Evolutionary conservation across 371 early-diverging fungal species (phyloP), one percentile per base, ranked within the genome.

Genomic region (Actinomortierella ambigua): DNA sequence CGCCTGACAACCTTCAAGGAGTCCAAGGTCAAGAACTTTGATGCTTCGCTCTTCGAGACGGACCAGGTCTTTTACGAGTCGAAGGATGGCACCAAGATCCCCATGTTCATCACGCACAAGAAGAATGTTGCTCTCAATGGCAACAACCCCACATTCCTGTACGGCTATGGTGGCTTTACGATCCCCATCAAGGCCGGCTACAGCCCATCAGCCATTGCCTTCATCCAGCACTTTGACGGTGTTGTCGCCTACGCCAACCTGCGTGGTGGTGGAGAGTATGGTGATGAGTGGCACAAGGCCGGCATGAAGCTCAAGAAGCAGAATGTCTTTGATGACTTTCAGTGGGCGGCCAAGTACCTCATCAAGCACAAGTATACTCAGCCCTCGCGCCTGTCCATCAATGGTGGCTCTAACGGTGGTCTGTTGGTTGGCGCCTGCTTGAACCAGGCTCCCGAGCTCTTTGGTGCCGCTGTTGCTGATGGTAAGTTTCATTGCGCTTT

Each of bases 381-480:
- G 39, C 42, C 79, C 9, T 77, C 80, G 34, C 63, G 62, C n/a
- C 57, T 88, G 24, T 79, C 83, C 24, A 90, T 90, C 59, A 86
- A 89, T 49, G 89, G 90, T 60, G 92, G 83, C 0, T 88, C 89
- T n/a, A 88, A 90, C 66, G 90, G 88, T 50, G 92, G 92, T 55
- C 56, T 85, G 50, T 57, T 84, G 22, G 85, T 87, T 26, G 75
- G 61, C 18, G 80, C 80, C 28, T 57, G 63, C 49, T 53, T 69
- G 22, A 75, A 75, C 55, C 78, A 78, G 62, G 77, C 77, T 1
- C 85, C 85, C 7, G 86, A 85, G 44, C 71, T 85, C 14, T 86
- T 81, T 65, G 86, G 84, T 1, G 59, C 62, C 34, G 81, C 59
- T 9, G 59, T 85, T 2, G 75, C 80, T 6, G 79, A 79, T 48